Percentiles rank a stretch among this genome's conserved stretches.
Evolutionary conservation across 2,329 filamentous ascomycete genomes (phyloP).

Genomic region (Cercospora canescens): DNA sequence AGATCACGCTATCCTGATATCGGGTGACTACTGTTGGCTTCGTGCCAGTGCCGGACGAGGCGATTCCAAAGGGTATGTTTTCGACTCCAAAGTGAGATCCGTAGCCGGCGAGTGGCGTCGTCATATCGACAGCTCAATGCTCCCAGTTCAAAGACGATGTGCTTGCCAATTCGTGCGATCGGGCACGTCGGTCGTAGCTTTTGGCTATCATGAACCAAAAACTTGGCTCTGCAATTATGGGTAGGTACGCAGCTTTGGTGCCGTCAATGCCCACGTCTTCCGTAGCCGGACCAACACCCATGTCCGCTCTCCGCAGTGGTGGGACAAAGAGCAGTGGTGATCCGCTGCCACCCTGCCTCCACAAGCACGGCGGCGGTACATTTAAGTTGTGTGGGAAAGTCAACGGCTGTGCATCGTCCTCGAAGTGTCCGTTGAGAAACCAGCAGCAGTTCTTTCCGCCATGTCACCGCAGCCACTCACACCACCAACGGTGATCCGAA

Average conservation of each 20-base stretch:
- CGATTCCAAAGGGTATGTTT: slow-evolving; percentile 58
- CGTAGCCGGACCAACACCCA: neutral
- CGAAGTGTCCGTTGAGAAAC: neutral
- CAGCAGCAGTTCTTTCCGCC: neutral
- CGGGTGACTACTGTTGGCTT: slow-evolving; percentile 52
- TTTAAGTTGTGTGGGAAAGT: neutral
- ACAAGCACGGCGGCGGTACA: neutral
- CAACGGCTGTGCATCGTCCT: neutral
- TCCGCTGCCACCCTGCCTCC: neutral
- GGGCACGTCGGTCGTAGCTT: neutral
- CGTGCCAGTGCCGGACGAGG: slow-evolving; percentile 42
- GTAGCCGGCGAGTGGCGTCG: slow-evolving; percentile 22
- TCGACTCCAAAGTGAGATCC: slow-evolving; percentile 50
- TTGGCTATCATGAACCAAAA: no score
- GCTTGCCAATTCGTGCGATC: neutral
- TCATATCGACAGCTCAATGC: neutral
- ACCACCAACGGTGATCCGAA: slow-evolving; percentile 28
- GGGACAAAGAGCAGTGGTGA: neutral
- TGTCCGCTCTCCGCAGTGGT: neutral
- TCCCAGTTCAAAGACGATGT: neutral
- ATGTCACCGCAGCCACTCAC: slow-evolving; percentile 16
- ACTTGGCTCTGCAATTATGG: neutral
- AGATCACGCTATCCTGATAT: slow-evolving; percentile 53
- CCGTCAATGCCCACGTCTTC: slow-evolving; percentile 18
- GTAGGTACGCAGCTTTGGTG: neutral